These are phyloP conservation scores for Trichosporon asahii DNA, from an alignment of 1,284 basidiomycete genomes.

Conservation along the genomic window DNA sequence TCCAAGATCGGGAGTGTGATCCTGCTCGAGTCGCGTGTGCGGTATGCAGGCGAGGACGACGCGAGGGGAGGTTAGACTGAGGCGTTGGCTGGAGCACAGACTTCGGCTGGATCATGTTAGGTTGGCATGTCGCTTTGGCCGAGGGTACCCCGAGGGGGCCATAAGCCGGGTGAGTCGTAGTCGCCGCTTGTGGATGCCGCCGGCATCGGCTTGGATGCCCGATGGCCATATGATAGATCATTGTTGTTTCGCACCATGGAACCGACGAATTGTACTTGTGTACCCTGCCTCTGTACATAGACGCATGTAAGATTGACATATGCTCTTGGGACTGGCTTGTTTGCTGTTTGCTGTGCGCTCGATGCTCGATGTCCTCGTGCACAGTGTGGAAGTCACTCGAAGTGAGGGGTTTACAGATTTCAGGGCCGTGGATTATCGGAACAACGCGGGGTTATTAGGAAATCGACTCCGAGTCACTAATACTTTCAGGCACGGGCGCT, in stretches of 20 bases:
- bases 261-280: not conserved
- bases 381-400: not conserved
- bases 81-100: not conserved
- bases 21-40: constrained; percentile 24
- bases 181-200: constrained; percentile 1
- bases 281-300: not conserved
- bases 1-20: constrained; percentile 32
- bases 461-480: not conserved
- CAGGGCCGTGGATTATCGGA: constrained; percentile 5
- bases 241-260: not conserved
- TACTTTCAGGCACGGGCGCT: not conserved
- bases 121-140: not conserved
- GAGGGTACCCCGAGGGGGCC: too few relatives aligned
- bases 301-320: not conserved
- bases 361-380: not conserved
- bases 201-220: not conserved
- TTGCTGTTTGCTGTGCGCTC: not conserved
- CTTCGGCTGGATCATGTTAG: not conserved
- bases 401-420: not conserved
- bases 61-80: not conserved
- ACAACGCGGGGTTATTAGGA: constrained; percentile 7
- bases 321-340: too few relatives aligned
- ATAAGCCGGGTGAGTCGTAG: not conserved
- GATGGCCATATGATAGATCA: not conserved
- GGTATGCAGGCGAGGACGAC: constrained; percentile 12